phyloP scores from a whole-genome alignment of 306 rosid genomes.

The Sophora flavescens region DNA sequence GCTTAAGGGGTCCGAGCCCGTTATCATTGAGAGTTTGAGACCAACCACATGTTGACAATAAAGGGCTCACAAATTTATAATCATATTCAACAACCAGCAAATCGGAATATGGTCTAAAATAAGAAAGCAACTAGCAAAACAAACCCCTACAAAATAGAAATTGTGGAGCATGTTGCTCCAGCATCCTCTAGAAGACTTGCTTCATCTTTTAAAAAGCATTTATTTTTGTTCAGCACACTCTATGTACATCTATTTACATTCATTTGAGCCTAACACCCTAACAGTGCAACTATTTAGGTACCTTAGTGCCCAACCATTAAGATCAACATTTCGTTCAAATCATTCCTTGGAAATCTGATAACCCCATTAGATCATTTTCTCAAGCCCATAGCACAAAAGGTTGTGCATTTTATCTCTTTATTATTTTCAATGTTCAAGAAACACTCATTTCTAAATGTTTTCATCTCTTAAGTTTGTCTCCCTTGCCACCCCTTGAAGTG shows the following conservation, averaged over 20 bases:
- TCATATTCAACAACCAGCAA: conserved; percentile 21
- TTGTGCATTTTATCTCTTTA: conserved; percentile 12
- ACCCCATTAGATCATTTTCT: neutral
- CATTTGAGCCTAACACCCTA: conserved; percentile 1
- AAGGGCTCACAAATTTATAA: neutral
- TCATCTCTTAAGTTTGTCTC: conserved; percentile 32
- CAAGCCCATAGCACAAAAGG: neutral
- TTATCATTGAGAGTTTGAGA: too few relatives aligned
- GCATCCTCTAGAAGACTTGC: neutral
- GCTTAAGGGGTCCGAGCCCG: too few relatives aligned
- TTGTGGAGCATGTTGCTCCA: neutral
- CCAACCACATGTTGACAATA: neutral
- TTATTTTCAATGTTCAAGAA: conserved; percentile 8
- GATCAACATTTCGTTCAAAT: conserved; percentile 26
- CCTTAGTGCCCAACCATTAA: neutral
- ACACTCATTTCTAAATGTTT: conserved; percentile 38
- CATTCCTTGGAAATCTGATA: conserved; percentile 26
- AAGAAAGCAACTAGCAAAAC: conserved; percentile 4
- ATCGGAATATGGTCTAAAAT: neutral
- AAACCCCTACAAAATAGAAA: neutral
- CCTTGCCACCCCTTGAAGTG: conserved; percentile 45
- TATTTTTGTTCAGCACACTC: conserved; percentile 29
- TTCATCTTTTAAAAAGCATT: conserved; percentile 6
- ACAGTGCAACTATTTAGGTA: neutral
- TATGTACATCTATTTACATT: conserved; percentile 45